Evolutionary conservation across 2,329 filamentous ascomycete genomes (phyloP).

Genomic region (Sporothrix humicola): DNA sequence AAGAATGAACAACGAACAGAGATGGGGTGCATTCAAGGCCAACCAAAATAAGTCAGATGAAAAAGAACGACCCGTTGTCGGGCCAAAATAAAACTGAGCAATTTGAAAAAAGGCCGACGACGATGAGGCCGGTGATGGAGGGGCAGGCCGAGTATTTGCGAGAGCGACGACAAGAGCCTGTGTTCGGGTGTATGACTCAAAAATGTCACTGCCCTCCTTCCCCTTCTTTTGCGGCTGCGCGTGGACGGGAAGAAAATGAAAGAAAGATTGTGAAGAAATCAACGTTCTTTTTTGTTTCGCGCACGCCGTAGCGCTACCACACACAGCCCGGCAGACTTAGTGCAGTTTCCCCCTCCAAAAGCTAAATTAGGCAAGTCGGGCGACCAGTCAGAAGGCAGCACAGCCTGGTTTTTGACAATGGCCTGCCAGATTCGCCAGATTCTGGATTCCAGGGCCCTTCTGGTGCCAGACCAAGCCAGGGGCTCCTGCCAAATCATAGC

Average conservation of each 20-base stretch:
- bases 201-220: background rate
- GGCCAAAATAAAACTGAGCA: background rate
- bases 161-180: background rate
- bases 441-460: background rate
- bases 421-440: background rate
- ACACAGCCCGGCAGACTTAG: background rate
- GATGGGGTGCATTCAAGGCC: background rate
- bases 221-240: background rate
- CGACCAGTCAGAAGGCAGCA: background rate
- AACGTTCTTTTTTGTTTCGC: background rate
- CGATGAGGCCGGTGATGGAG: background rate
- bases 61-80: background rate
- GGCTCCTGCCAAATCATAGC: background rate
- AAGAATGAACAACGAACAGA: conserved; percentile 13
- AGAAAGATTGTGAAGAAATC: background rate
- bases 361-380: conserved; percentile 20
- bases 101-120: background rate
- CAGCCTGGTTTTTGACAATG: background rate
- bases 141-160: no score
- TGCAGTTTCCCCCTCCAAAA: background rate
- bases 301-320: background rate
- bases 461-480: background rate
- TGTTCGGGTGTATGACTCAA: conserved; percentile 1
- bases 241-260: background rate
- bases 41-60: background rate